Evolutionary conservation across 345 rosid genomes (phyloP).

Genomic region (Populus ilicifolia): DNA sequence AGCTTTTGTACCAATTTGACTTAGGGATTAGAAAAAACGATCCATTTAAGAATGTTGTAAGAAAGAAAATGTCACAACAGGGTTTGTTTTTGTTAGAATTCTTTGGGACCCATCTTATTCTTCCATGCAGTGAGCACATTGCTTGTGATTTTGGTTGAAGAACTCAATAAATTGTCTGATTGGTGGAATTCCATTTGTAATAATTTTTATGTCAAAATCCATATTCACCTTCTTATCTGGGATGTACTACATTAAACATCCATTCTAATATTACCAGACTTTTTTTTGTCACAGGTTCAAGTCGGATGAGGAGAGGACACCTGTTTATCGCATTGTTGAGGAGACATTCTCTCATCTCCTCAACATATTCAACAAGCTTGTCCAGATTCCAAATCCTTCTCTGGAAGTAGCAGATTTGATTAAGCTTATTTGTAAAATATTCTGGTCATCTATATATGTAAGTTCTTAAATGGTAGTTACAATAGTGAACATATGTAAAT

Average conservation of each 20-base stretch:
- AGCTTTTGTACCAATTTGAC: background rate
- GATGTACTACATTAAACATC: background rate
- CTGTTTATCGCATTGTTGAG: slow-evolving; percentile 74
- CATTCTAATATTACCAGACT: background rate
- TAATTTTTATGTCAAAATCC: background rate
- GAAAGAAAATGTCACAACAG: background rate
- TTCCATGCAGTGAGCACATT: background rate
- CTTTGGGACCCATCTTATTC: background rate
- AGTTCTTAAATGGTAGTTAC: slow-evolving; percentile 26
- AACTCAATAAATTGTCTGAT: background rate
- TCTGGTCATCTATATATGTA: slow-evolving; percentile 98
- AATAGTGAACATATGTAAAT: background rate
- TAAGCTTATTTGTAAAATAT: slow-evolving; percentile 95
- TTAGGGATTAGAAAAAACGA: background rate
- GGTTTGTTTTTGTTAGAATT: background rate
- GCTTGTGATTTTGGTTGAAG: background rate
- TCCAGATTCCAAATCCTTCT: slow-evolving; percentile 74
- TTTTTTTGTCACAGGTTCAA: slow-evolving; percentile 63
- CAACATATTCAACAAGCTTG: slow-evolving; percentile 72
- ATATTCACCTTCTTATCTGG: background rate
- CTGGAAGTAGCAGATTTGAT: slow-evolving; percentile 85
- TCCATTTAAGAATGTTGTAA: too few relatives aligned
- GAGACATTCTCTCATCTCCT: slow-evolving; percentile 84
- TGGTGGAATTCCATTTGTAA: background rate
- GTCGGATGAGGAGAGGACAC: slow-evolving; percentile 94